Base-by-base conservation (phyloP, 331 rosid genomes). In the Acacia pycnantha region DNA sequence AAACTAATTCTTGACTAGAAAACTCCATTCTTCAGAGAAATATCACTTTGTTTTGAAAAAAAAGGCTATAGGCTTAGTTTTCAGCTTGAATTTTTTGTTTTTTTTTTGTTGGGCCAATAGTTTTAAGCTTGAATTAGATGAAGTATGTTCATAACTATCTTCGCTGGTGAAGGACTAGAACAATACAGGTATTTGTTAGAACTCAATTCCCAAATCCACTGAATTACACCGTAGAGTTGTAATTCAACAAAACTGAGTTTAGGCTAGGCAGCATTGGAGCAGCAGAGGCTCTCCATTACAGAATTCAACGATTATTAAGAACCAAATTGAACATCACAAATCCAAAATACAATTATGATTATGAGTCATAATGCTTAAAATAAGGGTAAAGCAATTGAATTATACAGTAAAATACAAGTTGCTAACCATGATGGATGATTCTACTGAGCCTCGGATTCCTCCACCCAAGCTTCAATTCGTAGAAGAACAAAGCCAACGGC, bases 401-500 rank as follows among this genome's bases (percentile, higher is more conserved):
- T 62, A 70, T 70, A 84, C 44, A 54, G 56, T 66, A 6, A 44
- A 31, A 46, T 46, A 19, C 73, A 21, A 37, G 1, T 67, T 8
- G 47, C 47, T 67, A 35, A 35, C 73, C 47, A 67, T 37, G 11
- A 35, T 16, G 21, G 70, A 15, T 31, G 0, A 16, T n/a, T 68
- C 46, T 58, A 31, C 19, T 47, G 50, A 65, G 83, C 48, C 78
- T 89, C 91, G 1, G 95, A 50, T 73, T 89, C 96, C 83, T 91
- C 96, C 18, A 89, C 81, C 47, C 46, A 80, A 0, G 93, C 93
- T 81, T 91, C 93, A 16, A 91, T 64, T 79, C 93, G 89, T 19
- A 91, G 93, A 61, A 91, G 95, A 67, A 89, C 89, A 37, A 89
- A 91, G 18, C 93, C 96, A n/a, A 91, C 93, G 2, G 96, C 96